Base-by-base conservation (phyloP, 768 basidiomycete genomes). In the Pleurotus tuoliensis region DNA sequence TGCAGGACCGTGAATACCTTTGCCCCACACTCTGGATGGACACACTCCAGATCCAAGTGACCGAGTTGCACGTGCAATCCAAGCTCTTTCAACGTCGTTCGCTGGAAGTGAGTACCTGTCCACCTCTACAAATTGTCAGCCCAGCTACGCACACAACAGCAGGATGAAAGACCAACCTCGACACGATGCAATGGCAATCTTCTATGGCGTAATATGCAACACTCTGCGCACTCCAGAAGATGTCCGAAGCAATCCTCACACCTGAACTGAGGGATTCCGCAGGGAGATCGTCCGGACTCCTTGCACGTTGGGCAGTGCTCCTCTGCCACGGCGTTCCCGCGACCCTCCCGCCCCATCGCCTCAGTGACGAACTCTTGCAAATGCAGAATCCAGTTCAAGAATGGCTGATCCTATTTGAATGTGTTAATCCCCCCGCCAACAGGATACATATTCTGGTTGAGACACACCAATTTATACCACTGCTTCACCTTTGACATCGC, bases 1-100 rank as follows among this genome's bases (percentile, higher is more conserved):
- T 72, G 62, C 48, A 76, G 47, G n/a, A 76, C 58, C 1, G 67
- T 59, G 53, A 74, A 75, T 12, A 64, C 56, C n/a, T 69, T 55
- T 24, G 58, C 45, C 15, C 25, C 55, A 16, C 24, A 46, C 39
- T 47, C 40, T 15, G 58, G 58, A 34, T 48, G 47, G 56, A 43
- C 46, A 22, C 58, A 59, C 30, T 7, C 18, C 12, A 12, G 16
- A 13, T 24, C 50, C 16, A 30, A n/a, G 25, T 59, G 58, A 7
- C 58, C 58, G 2, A 59, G 46, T 38, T 59, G 58, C 20, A 59
- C 56, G 18, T 55, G 45, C 13, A 56, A 45, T n/a, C 58, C 58
- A 37, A 59, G 15, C 15, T 54, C 30, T 34, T 41, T 20, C 18
- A 59, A 47, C 5, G 45, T 48, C 8, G 22, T 25, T 22, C 13